A percentile compares a stretch with the other conserved stretches of the same genome.
phyloP scores from a whole-genome alignment of 2,329 filamentous ascomycete genomes.

The Piedraia hortae region DNA sequence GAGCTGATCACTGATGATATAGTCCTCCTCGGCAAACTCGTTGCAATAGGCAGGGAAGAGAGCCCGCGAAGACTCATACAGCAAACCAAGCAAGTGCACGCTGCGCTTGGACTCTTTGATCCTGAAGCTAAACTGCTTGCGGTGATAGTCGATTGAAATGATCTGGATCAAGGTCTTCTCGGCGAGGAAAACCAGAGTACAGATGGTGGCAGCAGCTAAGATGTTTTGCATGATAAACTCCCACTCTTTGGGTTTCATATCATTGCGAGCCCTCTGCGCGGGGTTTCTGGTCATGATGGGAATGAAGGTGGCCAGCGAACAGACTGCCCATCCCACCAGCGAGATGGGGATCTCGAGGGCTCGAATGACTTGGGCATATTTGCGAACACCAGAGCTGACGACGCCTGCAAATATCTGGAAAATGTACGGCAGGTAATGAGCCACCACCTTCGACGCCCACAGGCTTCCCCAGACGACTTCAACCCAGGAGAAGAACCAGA shows the following conservation, averaged over 20 bases:
- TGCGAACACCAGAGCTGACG: conserved; percentile 34
- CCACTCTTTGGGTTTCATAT: conserved; percentile 16
- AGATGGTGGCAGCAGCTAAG: conserved; percentile 38
- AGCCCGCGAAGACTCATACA: conserved; percentile 71
- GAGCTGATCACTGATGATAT: conserved; percentile 54
- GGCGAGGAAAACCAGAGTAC: conserved; percentile 41
- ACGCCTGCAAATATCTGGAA: conserved; percentile 35
- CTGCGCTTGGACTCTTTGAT: conserved; percentile 83
- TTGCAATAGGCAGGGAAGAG: conserved; percentile 80
- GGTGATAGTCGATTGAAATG: conserved; percentile 64
- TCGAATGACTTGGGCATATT: conserved; percentile 31
- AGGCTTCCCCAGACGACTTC: conserved; percentile 31
- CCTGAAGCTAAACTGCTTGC: conserved; percentile 50
- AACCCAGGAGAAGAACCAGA: conserved; percentile 37
- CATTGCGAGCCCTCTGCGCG: conserved; percentile 3
- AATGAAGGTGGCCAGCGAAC: conserved; percentile 31
- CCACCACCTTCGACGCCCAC: conserved; percentile 33
- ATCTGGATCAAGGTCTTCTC: conserved; percentile 59
- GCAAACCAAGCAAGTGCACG: conserved; percentile 49
- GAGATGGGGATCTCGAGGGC: conserved; percentile 33
- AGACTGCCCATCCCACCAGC: conserved; percentile 30
- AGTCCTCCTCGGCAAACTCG: conserved; percentile 79
- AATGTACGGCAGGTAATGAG: conserved; percentile 28
- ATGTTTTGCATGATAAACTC: conserved; percentile 31
- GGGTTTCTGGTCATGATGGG: conserved; percentile 19